Conservation (phyloP, 805 yeast genomes). For the Komagataella phaffii region DNA sequence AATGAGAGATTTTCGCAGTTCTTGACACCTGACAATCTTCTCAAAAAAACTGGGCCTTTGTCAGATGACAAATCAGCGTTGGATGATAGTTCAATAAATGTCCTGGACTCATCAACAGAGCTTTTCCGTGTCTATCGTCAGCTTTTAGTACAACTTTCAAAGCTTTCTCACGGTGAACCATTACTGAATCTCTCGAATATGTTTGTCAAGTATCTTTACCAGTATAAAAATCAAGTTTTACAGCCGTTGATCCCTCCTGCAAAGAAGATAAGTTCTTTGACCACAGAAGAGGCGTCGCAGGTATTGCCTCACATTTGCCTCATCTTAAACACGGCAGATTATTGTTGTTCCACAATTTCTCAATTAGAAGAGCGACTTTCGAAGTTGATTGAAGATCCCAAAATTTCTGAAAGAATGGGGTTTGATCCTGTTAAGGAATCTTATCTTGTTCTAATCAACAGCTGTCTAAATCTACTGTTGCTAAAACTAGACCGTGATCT, state of each 20-base stretch:
- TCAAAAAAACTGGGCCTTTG: conserved; percentile 19
- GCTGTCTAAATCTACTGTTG: conserved; percentile 41
- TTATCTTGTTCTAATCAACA: conserved; percentile 44
- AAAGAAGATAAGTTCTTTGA: conserved; percentile 12
- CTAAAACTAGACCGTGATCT: conserved; percentile 46
- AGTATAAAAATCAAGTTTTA: conserved; percentile 40
- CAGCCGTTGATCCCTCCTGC: conserved; percentile 32
- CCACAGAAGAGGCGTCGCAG: conserved; percentile 28
- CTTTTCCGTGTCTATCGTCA: conserved; percentile 69
- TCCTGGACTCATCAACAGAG: conserved; percentile 80
- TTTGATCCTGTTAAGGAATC: conserved; percentile 45
- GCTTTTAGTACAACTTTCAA: conserved; percentile 56
- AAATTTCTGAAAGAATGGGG: conserved; percentile 24
- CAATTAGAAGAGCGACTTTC: conserved; percentile 58
- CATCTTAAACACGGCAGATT: conserved; percentile 80
- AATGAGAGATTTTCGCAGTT: conserved; percentile 52
- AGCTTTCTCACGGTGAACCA: conserved; percentile 35
- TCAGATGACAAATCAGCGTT: conserved; percentile 9
- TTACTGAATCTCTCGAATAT: conserved; percentile 39
- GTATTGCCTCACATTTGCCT: conserved; percentile 55
- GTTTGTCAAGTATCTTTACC: conserved; percentile 52
- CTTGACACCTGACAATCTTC: conserved; percentile 41
- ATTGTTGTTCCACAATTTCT: conserved; percentile 62
- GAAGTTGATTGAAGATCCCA: conserved; percentile 21
- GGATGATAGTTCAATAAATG: conserved; percentile 36